Evolutionary conservation across 495 filamentous ascomycete genomes (phyloP).

Genomic region (Margaritispora aquatica): DNA sequence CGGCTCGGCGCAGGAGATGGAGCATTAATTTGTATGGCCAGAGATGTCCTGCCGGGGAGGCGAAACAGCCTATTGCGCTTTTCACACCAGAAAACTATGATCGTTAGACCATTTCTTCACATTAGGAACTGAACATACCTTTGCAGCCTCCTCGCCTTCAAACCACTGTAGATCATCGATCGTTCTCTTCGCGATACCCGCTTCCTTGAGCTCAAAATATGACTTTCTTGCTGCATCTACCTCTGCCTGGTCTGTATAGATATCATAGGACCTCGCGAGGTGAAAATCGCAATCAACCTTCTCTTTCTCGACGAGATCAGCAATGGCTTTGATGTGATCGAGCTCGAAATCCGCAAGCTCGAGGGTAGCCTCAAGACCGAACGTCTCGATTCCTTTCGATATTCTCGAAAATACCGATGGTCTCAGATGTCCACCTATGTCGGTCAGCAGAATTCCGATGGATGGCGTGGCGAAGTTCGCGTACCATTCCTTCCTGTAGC

Average conservation of each 20-base stretch:
- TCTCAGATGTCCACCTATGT: constrained; percentile 54
- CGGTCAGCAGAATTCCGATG: background rate
- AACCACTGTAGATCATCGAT: constrained; percentile 37
- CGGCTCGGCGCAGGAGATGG: constrained; percentile 46
- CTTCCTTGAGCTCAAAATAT: background rate
- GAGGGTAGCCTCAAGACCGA: constrained; percentile 36
- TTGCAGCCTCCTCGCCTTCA: constrained; percentile 31
- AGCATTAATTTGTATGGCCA: constrained; percentile 58
- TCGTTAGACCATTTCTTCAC: background rate
- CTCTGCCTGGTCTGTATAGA: background rate
- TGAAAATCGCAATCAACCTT: constrained; percentile 44
- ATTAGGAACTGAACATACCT: background rate
- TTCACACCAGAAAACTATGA: constrained; percentile 34
- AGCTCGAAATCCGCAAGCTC: constrained; percentile 50
- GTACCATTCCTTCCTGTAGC: constrained; percentile 55
- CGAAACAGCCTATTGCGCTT: constrained; percentile 38
- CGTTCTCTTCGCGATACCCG: constrained; percentile 17
- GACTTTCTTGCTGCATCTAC: background rate
- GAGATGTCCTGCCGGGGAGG: constrained; percentile 53
- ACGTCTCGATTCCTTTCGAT: constrained; percentile 31
- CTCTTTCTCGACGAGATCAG: constrained; percentile 43
- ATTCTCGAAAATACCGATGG: constrained; percentile 47
- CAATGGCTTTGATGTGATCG: constrained; percentile 45
- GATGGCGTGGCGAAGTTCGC: background rate
- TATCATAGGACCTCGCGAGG: constrained; percentile 20